Percentiles rank a stretch among this genome's conserved stretches.
These are phyloP conservation scores for Russula olivacea DNA, from an alignment of 768 basidiomycete genomes.

Conservation along the genomic window DNA sequence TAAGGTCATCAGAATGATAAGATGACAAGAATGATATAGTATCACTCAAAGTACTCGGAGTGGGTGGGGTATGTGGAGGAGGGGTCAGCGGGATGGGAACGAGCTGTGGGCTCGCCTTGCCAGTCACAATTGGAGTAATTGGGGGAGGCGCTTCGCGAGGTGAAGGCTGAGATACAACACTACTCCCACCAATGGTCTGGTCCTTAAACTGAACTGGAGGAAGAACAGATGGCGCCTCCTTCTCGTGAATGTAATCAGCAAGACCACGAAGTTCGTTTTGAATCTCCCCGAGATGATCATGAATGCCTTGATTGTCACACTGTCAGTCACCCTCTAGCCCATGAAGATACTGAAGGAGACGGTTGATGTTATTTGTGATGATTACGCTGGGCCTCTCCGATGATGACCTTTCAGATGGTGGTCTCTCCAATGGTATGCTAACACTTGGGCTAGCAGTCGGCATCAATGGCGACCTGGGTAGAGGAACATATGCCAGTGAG, in stretches of 20 bases:
- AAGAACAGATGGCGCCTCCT: slow-evolving; percentile 7
- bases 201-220: slow-evolving; percentile 3
- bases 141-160: slow-evolving; percentile 24
- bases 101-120: slow-evolving; percentile 5
- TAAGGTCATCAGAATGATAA: slow-evolving; percentile 36
- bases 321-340: no score
- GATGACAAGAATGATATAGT: slow-evolving; percentile 40
- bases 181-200: slow-evolving; percentile 32
- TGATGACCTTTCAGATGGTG: no score
- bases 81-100: slow-evolving; percentile 37
- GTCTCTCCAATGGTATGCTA: no score
- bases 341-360: no score
- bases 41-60: slow-evolving; percentile 36
- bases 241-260: not conserved
- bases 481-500: no score
- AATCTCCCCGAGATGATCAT: no score
- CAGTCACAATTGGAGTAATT: slow-evolving; percentile 2
- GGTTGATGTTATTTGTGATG: no score
- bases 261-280: no score
- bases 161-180: slow-evolving; percentile 31
- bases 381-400: no score
- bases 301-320: no score
- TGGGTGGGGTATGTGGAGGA: slow-evolving; percentile 39
- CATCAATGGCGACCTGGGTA: no score
- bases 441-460: no score